Base-by-base conservation (phyloP, 2,329 filamentous ascomycete genomes). In the Trichoderma brevicompactum region DNA sequence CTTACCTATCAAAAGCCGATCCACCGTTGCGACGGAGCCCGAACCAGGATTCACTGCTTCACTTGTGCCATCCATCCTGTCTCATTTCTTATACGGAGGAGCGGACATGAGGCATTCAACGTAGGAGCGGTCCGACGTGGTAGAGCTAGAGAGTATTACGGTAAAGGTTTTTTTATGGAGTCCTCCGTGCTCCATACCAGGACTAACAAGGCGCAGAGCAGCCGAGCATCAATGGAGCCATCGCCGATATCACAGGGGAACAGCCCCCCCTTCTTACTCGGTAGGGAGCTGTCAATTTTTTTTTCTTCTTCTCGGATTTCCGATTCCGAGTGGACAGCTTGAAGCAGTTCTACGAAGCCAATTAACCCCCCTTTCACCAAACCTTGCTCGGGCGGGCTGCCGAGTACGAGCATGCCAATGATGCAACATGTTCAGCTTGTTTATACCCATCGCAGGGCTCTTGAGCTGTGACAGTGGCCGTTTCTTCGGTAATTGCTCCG, bases 51-150 rank as follows among this genome's bases (percentile, higher is more conserved):
- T 34, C 36, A 32, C 17, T 52, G 52, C 15, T n/a, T 34, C 50
- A 36, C 32, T 19, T 32, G 34, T 55, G 36, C 46, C 61, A 55
- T 52, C 38, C 46, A 34, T 46, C 46, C 15, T 36, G 60, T 56
- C 61, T 64, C 61, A 56, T 64, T 56, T 64, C 61, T 64, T 32
- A 32, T 40, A 40, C 40, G 41, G 61, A 64, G 41, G 53, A 34
- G 43, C 49, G 59, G 59, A 36, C 34, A 32, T 60, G 56, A 60
- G 56, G 56, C 43, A 38, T 38, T 49, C 28, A 15, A 56, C 7
- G 55, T 36, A 34, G 59, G 48, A 62, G 49, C 59, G 59, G 59
- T 62, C 59, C 59, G 59, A 62, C 17, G 40, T 46, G 15, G 32
- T 13, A 41, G 50, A 19, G 50, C 58, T 40, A 52, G n/a, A 52